Conservation (phyloP, 768 basidiomycete genomes). For the Auricularia heimuer region DNA sequence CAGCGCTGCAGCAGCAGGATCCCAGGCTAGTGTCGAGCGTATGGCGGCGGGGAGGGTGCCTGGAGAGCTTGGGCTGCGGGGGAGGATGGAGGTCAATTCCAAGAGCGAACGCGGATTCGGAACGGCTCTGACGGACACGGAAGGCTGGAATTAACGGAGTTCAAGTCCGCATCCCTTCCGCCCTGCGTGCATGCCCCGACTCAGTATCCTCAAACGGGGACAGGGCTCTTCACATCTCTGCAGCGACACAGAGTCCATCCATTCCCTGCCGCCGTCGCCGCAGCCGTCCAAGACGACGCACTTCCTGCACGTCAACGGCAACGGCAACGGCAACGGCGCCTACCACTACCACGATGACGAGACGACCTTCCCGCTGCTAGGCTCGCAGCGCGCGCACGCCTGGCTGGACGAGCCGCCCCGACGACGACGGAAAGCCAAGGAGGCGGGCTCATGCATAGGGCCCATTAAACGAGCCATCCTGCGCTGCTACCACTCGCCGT, state of each 20-base stretch:
- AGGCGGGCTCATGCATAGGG: conserved; percentile 34
- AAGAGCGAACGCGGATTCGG: too few relatives aligned
- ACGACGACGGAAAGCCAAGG: conserved; percentile 35
- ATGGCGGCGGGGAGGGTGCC: too few relatives aligned
- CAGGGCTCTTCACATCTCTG: not conserved
- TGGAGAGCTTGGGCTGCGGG: too few relatives aligned
- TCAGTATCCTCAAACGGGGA: not conserved
- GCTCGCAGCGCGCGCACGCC: conserved; percentile 30
- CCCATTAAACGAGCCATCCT: conserved; percentile 45
- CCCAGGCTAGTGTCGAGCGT: too few relatives aligned
- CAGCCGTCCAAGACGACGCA: conserved; percentile 21
- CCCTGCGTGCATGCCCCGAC: conserved; percentile 35
- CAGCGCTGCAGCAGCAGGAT: too few relatives aligned
- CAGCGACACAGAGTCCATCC: conserved; percentile 23
- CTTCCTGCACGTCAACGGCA: conserved; percentile 41
- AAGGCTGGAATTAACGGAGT: not conserved
- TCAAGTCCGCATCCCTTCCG: too few relatives aligned
- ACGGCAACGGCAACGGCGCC: conserved; percentile 41
- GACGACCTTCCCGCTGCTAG: conserved; percentile 36
- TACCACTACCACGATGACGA: conserved; percentile 17
- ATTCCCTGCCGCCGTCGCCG: conserved; percentile 56
- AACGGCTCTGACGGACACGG: too few relatives aligned
- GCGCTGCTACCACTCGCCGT: conserved; percentile 54
- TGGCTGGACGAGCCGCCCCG: conserved; percentile 48
- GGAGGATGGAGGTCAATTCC: too few relatives aligned